Evolutionary conservation across 257 asterid species (phyloP), one percentile per base, ranked within the genome.

Genomic region (Nemophila menziesii): DNA sequence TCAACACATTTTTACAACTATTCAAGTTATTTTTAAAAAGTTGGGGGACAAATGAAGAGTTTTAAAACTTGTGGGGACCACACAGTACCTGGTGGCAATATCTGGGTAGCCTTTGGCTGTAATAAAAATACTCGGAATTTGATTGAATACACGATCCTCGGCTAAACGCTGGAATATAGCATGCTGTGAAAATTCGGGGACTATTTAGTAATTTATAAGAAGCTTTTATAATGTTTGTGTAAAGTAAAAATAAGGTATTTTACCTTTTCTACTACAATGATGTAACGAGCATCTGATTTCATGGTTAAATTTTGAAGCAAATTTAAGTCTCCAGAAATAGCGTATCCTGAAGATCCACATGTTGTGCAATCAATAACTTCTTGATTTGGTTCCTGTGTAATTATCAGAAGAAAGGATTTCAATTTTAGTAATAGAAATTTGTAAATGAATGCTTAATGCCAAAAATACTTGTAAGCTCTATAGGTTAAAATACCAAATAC

Each of bases 21-120:
- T n/a, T n/a, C n/a, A n/a, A n/a, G n/a, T n/a, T n/a, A n/a, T n/a
- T n/a, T n/a, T n/a, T n/a, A n/a, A n/a, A n/a, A n/a, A n/a, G n/a
- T n/a, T 2, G 20, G 20, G 19, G n/a, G 20, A 16, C 11, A 36
- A 46, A 37, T 16, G 11, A 46, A 24, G 13, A 23, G 23, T 11
- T 12, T 13, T 9, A 13, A 27, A 8, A 10, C 8, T 16, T n/a
- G 12, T 23, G 2, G 19, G n/a, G 22, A 2, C 14, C 1, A 29
- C 37, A n/a, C 11, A 20, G 38, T 52, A 76, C 97, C 98, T 80
- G 29, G 98, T 89, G 44, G 85, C 92, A 40, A 89, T 89, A 57
- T 84, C 98, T 44, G 95, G 98, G 56, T 78, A 89, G 27, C 98
- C 98, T 72, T 78, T 89, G 48, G 94, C 98, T 9, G 95, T 89